phyloP scores from a whole-genome alignment of 345 rosid genomes.

The Corchorus olitorius region DNA sequence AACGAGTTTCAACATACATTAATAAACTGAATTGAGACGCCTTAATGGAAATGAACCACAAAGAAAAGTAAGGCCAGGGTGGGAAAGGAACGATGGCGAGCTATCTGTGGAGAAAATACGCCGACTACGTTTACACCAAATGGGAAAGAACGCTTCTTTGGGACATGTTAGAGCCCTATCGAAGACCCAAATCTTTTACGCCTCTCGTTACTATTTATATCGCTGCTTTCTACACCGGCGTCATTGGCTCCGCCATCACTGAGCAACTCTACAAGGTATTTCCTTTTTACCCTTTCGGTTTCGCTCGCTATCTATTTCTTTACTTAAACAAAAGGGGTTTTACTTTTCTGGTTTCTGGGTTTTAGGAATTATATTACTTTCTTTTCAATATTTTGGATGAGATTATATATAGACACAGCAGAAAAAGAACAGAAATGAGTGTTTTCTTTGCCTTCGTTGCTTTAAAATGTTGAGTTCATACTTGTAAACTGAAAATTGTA shows the following conservation, averaged over 20 bases:
- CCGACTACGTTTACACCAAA: constrained; percentile 67
- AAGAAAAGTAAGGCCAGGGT: background rate
- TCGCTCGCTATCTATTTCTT: background rate
- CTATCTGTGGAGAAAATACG: constrained; percentile 85
- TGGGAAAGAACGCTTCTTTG: constrained; percentile 79
- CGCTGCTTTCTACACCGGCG: constrained; percentile 92
- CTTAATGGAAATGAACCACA: background rate
- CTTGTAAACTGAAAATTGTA: background rate
- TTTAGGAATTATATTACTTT: background rate
- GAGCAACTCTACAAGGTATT: constrained; percentile 88
- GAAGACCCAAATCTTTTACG: constrained; percentile 80
- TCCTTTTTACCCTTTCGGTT: background rate
- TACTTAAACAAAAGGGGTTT: background rate
- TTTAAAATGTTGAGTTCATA: background rate
- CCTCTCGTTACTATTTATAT: constrained; percentile 65
- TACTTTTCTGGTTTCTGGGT: background rate
- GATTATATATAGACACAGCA: background rate
- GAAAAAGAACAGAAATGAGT: background rate
- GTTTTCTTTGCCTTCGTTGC: too few species aligned
- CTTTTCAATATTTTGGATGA: too few species aligned
- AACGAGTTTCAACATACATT: background rate
- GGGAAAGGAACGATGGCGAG: constrained; percentile 43
- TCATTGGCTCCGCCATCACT: constrained; percentile 73
- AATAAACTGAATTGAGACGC: background rate
- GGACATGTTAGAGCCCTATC: constrained; percentile 85